phyloP scores from a whole-genome alignment of 805 yeast genomes.

The Saturnispora bothae region DNA sequence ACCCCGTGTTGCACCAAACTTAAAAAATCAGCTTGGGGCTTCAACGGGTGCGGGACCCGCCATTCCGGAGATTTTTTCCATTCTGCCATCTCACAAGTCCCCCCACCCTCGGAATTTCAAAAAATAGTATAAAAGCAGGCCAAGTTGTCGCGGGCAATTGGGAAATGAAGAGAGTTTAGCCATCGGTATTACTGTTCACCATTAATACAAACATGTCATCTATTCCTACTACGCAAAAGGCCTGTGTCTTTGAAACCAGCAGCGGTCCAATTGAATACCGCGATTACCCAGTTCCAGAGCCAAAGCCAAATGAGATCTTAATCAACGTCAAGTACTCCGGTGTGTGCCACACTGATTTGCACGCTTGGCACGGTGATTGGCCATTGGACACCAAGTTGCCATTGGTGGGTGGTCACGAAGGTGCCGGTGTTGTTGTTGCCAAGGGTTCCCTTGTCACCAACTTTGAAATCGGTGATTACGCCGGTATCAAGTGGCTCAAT shows the following conservation, averaged over 20 bases:
- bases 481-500: slow-evolving; percentile 74
- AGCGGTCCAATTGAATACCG: slow-evolving; percentile 51
- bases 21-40: too few species aligned
- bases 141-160: too few species aligned
- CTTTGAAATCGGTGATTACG: slow-evolving; percentile 65
- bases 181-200: too few species aligned
- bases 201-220: slow-evolving; percentile 31
- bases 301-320: slow-evolving; percentile 62
- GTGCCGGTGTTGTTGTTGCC: slow-evolving; percentile 74
- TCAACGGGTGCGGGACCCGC: too few species aligned
- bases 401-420: slow-evolving; percentile 77
- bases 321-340: slow-evolving; percentile 74
- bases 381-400: slow-evolving; percentile 62
- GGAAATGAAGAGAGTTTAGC: too few species aligned
- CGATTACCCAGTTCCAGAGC: slow-evolving; percentile 67
- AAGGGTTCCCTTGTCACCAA: slow-evolving; percentile 53
- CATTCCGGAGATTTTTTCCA: too few species aligned
- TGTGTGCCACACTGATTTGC: slow-evolving; percentile 85
- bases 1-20: too few species aligned
- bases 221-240: slow-evolving; percentile 59
- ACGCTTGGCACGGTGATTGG: slow-evolving; percentile 90
- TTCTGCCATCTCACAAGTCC: too few species aligned
- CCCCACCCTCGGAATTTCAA: too few species aligned
- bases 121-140: too few species aligned
- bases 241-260: slow-evolving; percentile 51